Conservation (phyloP, 106 monocot genomes). For the Dioscorea alata region DNA sequence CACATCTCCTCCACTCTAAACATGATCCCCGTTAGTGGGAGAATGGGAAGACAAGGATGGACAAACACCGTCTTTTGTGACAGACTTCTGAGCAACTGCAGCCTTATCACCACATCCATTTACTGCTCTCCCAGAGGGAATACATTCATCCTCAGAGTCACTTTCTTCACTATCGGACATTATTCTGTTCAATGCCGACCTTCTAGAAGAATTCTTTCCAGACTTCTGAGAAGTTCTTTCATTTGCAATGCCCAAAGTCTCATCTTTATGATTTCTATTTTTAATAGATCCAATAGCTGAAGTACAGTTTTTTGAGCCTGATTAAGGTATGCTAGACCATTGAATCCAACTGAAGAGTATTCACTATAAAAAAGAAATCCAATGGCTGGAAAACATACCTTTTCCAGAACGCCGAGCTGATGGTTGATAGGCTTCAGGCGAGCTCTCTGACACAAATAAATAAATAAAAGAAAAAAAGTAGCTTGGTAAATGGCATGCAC, state of each 20-base stretch:
- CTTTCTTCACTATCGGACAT: not conserved
- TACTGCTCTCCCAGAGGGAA: not conserved
- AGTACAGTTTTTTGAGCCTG: slow-evolving; percentile 3
- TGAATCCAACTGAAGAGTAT: too few species aligned
- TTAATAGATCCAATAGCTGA: slow-evolving; percentile 11
- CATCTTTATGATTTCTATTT: slow-evolving; percentile 2
- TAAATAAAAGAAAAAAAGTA: not conserved
- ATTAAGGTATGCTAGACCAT: not conserved
- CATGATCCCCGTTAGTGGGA: not conserved
- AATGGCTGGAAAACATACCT: not conserved
- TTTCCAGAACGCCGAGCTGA: slow-evolving; percentile 5
- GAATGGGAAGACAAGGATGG: slow-evolving; percentile 8
- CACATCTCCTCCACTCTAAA: slow-evolving; percentile 1
- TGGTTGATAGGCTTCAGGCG: slow-evolving; percentile 18
- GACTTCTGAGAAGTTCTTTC: slow-evolving; percentile 1
- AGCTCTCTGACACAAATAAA: slow-evolving; percentile 21
- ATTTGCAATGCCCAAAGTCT: not conserved
- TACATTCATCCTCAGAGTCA: slow-evolving; percentile 19
- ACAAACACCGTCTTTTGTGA: not conserved
- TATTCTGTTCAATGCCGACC: slow-evolving; percentile 5
- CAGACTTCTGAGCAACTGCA: slow-evolving; percentile 5
- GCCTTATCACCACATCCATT: slow-evolving; percentile 6
- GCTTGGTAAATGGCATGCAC: not conserved
- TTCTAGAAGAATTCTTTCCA: slow-evolving; percentile 5
- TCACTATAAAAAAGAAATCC: not conserved